Base-by-base conservation (phyloP, 164 flowering plant species). In the Aristolochia californica region DNA sequence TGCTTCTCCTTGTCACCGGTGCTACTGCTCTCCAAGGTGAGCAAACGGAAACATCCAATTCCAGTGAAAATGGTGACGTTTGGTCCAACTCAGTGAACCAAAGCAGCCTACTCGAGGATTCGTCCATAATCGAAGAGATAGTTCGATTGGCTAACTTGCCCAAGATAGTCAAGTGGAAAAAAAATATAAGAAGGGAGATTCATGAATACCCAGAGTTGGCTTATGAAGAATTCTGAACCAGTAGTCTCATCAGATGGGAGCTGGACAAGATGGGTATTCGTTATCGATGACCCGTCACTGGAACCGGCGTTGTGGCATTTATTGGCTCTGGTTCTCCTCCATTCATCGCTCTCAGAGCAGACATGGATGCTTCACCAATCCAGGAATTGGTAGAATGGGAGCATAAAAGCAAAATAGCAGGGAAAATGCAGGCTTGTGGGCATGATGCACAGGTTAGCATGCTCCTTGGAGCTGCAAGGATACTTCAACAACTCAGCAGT, bases 151-250 rank as follows among this genome's bases (percentile, higher is more conserved):
- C 45, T 43, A 43, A 43, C 15, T 15, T 43, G 13, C 52, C 13
- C 18, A 18, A n/a, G 20, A n/a, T 12, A 10, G 52, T 48, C 8
- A n/a, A 74, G 13, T 83, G 93, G 93, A 61, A 85, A 55, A 67
- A 79, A 12, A 68, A 80, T 2, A 51, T 82, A 0, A 72, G 96
- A 55, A 76, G 93, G 53, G 60, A 66, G 66, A 75, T 88, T 69
- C 96, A 88, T 55, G 83, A 75, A 59, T 30, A 83, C 74, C 96
- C 93, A 34, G 88, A 88, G 63, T 88, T 85, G 51, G 56, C 63
- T 45, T 88, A 83, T 57, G 65, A 88, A 65, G 87, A 82, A 59
- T 66, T 76, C 76, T 73, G 82, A 66, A 85, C 96, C 50, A 88
- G 93, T 59, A 80, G 84, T 58, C 87, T 88, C 18, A 75, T 88